Conservation (phyloP, 1,284 basidiomycete genomes). For the Dichomitus squalens region DNA sequence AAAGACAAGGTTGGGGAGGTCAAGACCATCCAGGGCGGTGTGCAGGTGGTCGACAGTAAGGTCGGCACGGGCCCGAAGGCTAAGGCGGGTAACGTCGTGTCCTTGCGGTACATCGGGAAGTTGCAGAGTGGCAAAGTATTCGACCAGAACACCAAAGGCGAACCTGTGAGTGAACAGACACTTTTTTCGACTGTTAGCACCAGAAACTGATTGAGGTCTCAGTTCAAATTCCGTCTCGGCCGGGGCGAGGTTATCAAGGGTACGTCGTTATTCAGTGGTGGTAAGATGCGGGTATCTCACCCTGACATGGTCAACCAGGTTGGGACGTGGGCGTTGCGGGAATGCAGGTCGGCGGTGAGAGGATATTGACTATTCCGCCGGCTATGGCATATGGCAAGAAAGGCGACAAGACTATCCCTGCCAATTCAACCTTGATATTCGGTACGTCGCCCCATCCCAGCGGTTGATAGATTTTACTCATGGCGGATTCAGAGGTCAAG, state of each 20-base stretch:
- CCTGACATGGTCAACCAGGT: slow-evolving; percentile 40
- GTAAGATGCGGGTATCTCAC: not conserved
- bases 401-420: slow-evolving; percentile 55
- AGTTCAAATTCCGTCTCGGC: slow-evolving; percentile 89
- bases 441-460: slow-evolving; percentile 47
- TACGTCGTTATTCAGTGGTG: slow-evolving; percentile 25
- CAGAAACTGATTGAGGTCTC: not conserved
- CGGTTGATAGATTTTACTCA: slow-evolving; percentile 16
- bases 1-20: slow-evolving; percentile 42
- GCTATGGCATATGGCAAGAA: slow-evolving; percentile 71
- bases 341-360: slow-evolving; percentile 92
- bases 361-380: slow-evolving; percentile 79
- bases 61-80: slow-evolving; percentile 81
- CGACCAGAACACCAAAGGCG: slow-evolving; percentile 88
- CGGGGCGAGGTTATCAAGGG: slow-evolving; percentile 92
- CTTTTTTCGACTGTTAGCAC: not conserved
- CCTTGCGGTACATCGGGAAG: slow-evolving; percentile 92
- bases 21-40: slow-evolving; percentile 66
- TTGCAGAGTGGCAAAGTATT: slow-evolving; percentile 85
- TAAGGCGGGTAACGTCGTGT: slow-evolving; percentile 83
- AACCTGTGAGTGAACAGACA: slow-evolving; percentile 60
- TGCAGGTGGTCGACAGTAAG: slow-evolving; percentile 81
- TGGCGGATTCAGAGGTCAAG: slow-evolving; percentile 62
- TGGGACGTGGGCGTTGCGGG: slow-evolving; percentile 94
- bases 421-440: slow-evolving; percentile 72